These are phyloP conservation scores for Stephania yunnanensis DNA, from an alignment of 164 flowering plant genomes.

Conservation along the genomic window DNA sequence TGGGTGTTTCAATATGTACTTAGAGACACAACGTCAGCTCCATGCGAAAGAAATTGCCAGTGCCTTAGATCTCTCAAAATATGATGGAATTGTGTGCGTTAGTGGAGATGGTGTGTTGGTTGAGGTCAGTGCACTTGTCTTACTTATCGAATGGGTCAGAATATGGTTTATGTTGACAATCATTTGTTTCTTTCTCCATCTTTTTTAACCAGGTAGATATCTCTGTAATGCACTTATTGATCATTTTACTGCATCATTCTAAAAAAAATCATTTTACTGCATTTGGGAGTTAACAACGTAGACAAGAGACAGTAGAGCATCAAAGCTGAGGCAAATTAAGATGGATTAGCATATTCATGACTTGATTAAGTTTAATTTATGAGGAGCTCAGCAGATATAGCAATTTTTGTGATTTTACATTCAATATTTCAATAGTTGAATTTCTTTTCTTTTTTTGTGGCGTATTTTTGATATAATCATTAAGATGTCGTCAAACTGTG, in stretches of 20 bases:
- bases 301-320: neutral
- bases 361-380: neutral
- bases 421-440: neutral
- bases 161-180: neutral
- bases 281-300: neutral
- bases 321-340: neutral
- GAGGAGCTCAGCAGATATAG: neutral
- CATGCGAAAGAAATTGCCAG: slow-evolving; percentile 78
- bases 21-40: slow-evolving; percentile 80
- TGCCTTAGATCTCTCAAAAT: slow-evolving; percentile 58
- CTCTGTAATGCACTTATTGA: neutral
- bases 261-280: neutral
- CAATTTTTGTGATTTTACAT: neutral
- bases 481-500: neutral
- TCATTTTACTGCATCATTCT: neutral
- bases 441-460: neutral
- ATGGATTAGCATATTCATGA: neutral
- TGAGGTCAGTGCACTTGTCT: slow-evolving; percentile 54
- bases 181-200: neutral
- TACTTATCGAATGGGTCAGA: slow-evolving; percentile 1
- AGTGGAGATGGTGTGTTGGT: slow-evolving; percentile 96
- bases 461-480: neutral
- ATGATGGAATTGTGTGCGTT: slow-evolving; percentile 91
- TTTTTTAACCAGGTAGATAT: neutral
- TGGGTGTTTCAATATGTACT: slow-evolving; percentile 1